Evolutionary conservation across 371 early-diverging fungal species (phyloP).

Genomic region (Saksenaea vasiformis): DNA sequence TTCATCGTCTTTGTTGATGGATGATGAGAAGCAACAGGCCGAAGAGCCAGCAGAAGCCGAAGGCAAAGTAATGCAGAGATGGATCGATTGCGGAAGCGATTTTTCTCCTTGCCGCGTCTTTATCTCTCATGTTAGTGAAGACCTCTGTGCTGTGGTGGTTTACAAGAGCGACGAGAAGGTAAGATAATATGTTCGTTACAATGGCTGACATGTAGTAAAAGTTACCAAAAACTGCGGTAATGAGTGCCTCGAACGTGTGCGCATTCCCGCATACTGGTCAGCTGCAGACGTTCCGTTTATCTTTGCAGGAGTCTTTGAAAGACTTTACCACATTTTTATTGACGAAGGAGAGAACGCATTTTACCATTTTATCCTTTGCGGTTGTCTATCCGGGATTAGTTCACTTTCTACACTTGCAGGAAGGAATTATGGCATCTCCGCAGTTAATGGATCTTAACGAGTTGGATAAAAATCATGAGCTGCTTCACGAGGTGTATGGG

Average conservation of each 20-base stretch:
- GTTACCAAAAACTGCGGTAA: neutral
- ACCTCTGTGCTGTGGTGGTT: constrained; percentile 31
- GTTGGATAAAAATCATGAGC: constrained; percentile 33
- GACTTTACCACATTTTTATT: constrained; percentile 45
- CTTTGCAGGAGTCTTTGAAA: constrained; percentile 19
- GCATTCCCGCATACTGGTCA: neutral
- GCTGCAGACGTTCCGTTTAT: constrained; percentile 18
- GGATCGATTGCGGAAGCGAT: constrained; percentile 28
- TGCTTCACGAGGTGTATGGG: constrained; percentile 30
- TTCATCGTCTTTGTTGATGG: constrained; percentile 27
- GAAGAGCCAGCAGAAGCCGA: constrained; percentile 27
- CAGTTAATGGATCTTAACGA: constrained; percentile 37
- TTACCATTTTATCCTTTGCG: constrained; percentile 46
- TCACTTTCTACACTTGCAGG: constrained; percentile 45
- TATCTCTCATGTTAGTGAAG: constrained; percentile 19
- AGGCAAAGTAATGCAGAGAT: constrained; percentile 31
- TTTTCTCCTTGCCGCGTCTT: constrained; percentile 24
- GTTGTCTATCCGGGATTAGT: constrained; percentile 44
- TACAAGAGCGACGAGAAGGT: constrained; percentile 31
- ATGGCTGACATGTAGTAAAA: neutral
- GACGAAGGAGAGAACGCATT: constrained; percentile 49
- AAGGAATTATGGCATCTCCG: constrained; percentile 36
- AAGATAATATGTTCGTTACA: neutral
- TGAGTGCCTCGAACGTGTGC: neutral
- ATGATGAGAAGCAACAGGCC: constrained; percentile 15